Base-by-base conservation (phyloP, 1,284 basidiomycete species). In the Omphalotus olearius region DNA sequence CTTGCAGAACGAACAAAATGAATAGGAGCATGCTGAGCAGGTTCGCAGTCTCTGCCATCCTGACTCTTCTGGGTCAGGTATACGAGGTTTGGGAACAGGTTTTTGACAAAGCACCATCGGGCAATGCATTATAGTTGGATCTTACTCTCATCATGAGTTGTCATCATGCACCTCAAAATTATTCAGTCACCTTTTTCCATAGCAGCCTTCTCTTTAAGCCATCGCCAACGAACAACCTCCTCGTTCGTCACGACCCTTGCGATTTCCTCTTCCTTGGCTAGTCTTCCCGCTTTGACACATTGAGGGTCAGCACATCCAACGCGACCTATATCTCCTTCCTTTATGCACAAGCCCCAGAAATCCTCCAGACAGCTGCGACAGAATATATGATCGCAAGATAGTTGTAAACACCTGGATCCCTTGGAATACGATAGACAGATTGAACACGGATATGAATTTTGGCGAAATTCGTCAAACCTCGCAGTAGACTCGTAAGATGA, bases 61-160 rank as follows among this genome's bases (percentile, higher is more conserved):
- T 3, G 80, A 75, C 16, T 77, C 79, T 20, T 79, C 53, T 14
- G 43, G 75, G 23, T 82, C 75, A 4, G 65, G 56, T 16, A 63
- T 64, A 39, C 60, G 57, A 4, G 82, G 78, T 59, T 75, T 79
- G 28, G 75, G 70, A 4, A 91, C 83, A 11, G 84, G 78, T 7
- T 76, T 73, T 63, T 91, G 88, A 60, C 90, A 92, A 41, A 79
- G 75, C 28, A 75, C 66, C 65, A 88, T 75, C 0, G 89, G 90
- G 62, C 90, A 93, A 59, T 85, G 80, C 6, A 88, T 71, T 43
- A 87, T 81, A 1, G 80, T 75, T 17, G 89, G 89, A 68, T 92
- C 90, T 88, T 56, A 43, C 17, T 23, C 42, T 36, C 28, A 26
- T 18, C 35, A 47, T 49, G 26, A 53, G 26, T 38, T 17, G 9